A percentile compares a stretch with the other conserved stretches of the same genome.
Conservation (phyloP, 345 rosid species). For the thale cress (Arabidopsis thaliana) region TAIR10.1 NC_003074.8:6748001-6748500, state of each 20-base stretch:
- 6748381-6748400: constrained; percentile 79
- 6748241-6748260: not conserved
- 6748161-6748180: not conserved
- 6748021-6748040: constrained; percentile 75
- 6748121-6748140: not conserved
- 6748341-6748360: constrained; percentile 62
- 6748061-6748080: constrained; percentile 75
- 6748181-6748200: constrained; percentile 10
- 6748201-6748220: constrained; percentile 24
- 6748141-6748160: not conserved
- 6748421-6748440: constrained; percentile 60
- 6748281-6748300: not conserved
- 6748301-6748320: not conserved
- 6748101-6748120: constrained; percentile 69
- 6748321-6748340: not conserved
- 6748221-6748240: not conserved
- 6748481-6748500: constrained; percentile 75
- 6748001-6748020: constrained; percentile 76
- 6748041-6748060: constrained; percentile 77
- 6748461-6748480: constrained; percentile 69
- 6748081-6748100: constrained; percentile 99
- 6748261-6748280: not conserved
- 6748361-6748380: constrained; percentile 87
- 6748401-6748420: constrained; percentile 55
- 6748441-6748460: constrained; percentile 67